Percentiles rank a stretch among this genome's conserved stretches.
phyloP scores from a whole-genome alignment of 768 basidiomycete species.

The Tephrocybe sp. region DNA sequence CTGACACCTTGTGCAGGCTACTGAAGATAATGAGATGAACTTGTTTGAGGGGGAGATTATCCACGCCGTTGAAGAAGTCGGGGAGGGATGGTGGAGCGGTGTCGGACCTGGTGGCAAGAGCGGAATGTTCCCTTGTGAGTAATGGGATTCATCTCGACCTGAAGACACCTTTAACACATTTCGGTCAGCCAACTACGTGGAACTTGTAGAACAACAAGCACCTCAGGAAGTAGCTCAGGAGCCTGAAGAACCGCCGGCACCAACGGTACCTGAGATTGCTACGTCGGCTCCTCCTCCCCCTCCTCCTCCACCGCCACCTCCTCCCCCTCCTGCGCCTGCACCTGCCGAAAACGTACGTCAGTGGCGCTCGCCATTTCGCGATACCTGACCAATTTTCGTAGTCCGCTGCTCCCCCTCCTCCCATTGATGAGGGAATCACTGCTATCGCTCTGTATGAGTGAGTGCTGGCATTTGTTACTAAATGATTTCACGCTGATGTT shows the following conservation, averaged over 20 bases:
- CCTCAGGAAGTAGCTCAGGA: not conserved
- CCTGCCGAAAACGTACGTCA: constrained; percentile 15
- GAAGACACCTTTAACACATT: not conserved
- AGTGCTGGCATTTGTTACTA: constrained; percentile 23
- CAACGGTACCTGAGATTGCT: constrained; percentile 37
- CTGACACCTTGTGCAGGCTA: constrained; percentile 44
- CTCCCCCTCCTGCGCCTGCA: constrained; percentile 46
- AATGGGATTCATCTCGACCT: not conserved
- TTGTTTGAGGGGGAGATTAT: constrained; percentile 82
- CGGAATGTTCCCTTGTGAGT: constrained; percentile 84
- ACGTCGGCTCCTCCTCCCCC: constrained; percentile 48
- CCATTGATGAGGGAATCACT: constrained; percentile 55
- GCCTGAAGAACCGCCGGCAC: constrained; percentile 28
- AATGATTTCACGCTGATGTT: constrained; percentile 1
- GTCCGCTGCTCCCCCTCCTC: constrained; percentile 44
- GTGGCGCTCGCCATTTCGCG: not conserved
- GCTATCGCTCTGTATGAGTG: constrained; percentile 76
- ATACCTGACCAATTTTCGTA: constrained; percentile 22
- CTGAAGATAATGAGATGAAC: constrained; percentile 85
- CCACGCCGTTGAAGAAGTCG: constrained; percentile 79
- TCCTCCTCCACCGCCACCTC: constrained; percentile 59
- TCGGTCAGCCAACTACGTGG: constrained; percentile 79
- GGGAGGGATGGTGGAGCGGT: constrained; percentile 93
- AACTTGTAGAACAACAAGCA: constrained; percentile 51
- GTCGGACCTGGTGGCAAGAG: constrained; percentile 66